Conservation (phyloP, 2,329 filamentous ascomycete species). For the Talaromyces albobiverticillius region DNA sequence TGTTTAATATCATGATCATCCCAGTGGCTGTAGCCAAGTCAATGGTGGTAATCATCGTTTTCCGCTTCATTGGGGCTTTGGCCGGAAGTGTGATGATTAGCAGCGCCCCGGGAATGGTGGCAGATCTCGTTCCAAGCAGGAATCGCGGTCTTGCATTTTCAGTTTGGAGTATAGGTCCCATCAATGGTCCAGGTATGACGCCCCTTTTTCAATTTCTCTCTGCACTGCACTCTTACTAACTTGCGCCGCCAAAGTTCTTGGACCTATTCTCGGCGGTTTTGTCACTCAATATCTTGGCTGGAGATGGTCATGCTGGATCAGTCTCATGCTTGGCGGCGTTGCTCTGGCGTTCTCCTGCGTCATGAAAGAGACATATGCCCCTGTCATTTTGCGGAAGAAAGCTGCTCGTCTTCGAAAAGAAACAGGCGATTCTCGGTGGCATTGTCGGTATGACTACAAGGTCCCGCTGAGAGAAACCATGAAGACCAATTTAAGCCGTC, state of each 20-base stretch:
- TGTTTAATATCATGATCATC: constrained; percentile 47
- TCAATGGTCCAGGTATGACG: constrained; percentile 64
- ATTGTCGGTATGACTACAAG: constrained; percentile 76
- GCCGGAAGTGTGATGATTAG: constrained; percentile 25
- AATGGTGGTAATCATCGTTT: constrained; percentile 52
- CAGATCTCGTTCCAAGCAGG: constrained; percentile 53
- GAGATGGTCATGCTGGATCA: constrained; percentile 75
- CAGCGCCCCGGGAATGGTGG: constrained; percentile 24
- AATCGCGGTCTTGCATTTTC: constrained; percentile 79
- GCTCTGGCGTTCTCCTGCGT: constrained; percentile 61
- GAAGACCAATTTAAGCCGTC: constrained; percentile 71
- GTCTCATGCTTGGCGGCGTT: constrained; percentile 60
- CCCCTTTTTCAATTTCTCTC: constrained; percentile 11
- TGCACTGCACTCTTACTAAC: background rate
- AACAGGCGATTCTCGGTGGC: constrained; percentile 69
- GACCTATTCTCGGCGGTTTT: constrained; percentile 77
- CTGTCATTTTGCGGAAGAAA: constrained; percentile 64
- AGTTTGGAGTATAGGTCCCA: constrained; percentile 77
- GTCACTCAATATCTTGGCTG: constrained; percentile 69
- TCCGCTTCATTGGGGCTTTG: constrained; percentile 25
- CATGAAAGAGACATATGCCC: constrained; percentile 65
- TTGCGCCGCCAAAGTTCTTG: constrained; percentile 39
- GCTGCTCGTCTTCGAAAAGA: constrained; percentile 62
- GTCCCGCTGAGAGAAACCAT: constrained; percentile 64
- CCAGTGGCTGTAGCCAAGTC: constrained; percentile 13